Base-by-base conservation (phyloP, 75 land plant genomes). In the Larix kaempferi region DNA sequence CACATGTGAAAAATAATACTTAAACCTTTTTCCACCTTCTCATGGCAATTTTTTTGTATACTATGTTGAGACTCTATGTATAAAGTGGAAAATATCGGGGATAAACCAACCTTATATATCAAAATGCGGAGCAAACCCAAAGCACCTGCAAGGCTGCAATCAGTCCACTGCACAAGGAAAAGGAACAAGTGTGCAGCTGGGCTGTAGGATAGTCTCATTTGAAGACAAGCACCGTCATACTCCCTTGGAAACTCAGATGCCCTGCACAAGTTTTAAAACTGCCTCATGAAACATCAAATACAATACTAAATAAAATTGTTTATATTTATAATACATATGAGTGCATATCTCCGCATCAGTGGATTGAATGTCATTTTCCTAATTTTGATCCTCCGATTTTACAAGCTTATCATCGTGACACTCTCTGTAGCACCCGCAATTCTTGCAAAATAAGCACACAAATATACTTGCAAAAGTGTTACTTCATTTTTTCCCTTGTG, bases 171-270 rank as follows among this genome's bases (percentile, higher is more conserved):
- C 11, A 96, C 92, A 58, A 96, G 83, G 76, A 96, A 96, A 67
- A 96, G 89, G 66, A 96, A 87, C 57, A 96, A 80, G 64, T 92
- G 92, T 27, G 99, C 99, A 37, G 93, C 95, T 19, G 94, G 93
- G 77, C 99, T 92, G 80, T 96, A 96, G 19, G 97, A 90, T 78
- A 96, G 84, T 80, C 99, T 85, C 99, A 96, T 96, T 82, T 96
- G 99, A 37, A 96, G 78, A 67, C 99, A 90, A 2, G 96, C 95
- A 37, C 99, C 98, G 80, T 96, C 99, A 82, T 90, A 90, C 54
- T 94, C 99, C 75, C 95, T 84, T 11, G 94, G 89, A 78, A 85
- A 92, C 44, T 94, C 94, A 19, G 94, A 87, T 12, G 99, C 99
- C 91, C 99, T 96, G 91, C 72, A 77, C 3, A 37, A 75, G 60